Conservation (phyloP, 176 grass and related monocot species). For the Raddia distichophylla region DNA sequence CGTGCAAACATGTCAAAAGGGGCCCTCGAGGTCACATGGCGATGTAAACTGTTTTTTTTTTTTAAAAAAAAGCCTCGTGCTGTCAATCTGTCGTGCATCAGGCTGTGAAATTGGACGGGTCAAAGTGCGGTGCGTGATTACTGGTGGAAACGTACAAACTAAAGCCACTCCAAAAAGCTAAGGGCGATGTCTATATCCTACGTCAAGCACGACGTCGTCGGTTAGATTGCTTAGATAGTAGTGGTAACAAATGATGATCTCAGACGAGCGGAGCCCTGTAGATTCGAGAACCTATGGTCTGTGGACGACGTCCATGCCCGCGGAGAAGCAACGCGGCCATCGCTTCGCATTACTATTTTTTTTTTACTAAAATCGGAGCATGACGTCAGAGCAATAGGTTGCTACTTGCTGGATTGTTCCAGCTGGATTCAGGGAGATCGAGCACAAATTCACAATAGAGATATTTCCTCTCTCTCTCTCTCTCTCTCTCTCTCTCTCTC, state of each 20-base stretch:
- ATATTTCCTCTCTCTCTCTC: background rate
- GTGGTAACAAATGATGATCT: background rate
- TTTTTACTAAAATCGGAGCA: background rate
- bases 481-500: background rate
- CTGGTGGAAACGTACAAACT: background rate
- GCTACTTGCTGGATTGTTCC: conserved; percentile 33
- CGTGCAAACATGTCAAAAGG: conserved; percentile 9
- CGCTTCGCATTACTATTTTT: background rate
- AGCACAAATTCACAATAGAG: background rate
- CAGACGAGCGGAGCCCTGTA: background rate
- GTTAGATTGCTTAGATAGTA: background rate
- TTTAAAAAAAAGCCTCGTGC: too few relatives aligned
- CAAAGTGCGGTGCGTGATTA: background rate
- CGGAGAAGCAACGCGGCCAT: background rate
- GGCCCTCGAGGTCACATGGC: background rate
- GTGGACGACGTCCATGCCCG: background rate
- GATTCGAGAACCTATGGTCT: conserved; percentile 26
- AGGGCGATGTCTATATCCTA: background rate
- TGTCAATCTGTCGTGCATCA: too few relatives aligned
- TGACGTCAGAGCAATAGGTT: background rate
- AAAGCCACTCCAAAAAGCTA: background rate
- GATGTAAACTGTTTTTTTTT: too few relatives aligned
- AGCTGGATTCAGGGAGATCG: background rate
- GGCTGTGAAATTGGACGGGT: conserved; percentile 16
- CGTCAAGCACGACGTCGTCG: conserved; percentile 13